A percentile compares a stretch with the other conserved stretches of the same genome.
Evolutionary conservation across 352 stramenopile species (phyloP).

Genomic region (Phytophthora litchii): DNA sequence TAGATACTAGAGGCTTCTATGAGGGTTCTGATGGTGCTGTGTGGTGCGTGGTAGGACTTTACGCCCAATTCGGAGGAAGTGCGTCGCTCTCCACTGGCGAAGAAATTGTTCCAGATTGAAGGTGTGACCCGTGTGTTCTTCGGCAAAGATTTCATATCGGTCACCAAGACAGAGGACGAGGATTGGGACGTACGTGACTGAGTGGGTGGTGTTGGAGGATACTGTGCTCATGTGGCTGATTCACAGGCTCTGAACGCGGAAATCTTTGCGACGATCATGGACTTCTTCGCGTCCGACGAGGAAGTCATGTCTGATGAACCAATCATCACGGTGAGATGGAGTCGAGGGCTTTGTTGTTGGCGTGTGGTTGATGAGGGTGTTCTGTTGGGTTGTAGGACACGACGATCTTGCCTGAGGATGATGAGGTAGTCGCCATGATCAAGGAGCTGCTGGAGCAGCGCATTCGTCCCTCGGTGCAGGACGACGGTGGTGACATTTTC

Average conservation of each 20-base stretch:
- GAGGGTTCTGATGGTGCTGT: not conserved
- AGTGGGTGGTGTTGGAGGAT: not conserved
- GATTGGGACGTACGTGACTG: conserved; percentile 90
- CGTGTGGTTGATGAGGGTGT: not conserved
- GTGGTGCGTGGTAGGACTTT: conserved; percentile 64
- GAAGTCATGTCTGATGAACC: conserved; percentile 91
- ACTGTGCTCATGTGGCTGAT: conserved; percentile 4
- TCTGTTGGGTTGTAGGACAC: conserved; percentile 59
- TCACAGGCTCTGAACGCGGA: conserved; percentile 75
- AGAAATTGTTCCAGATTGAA: conserved; percentile 96
- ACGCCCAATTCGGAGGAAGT: conserved; percentile 86
- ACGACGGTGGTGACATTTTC: conserved; percentile 99
- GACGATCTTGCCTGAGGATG: conserved; percentile 96
- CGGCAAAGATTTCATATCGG: conserved; percentile 97
- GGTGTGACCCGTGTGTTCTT: conserved; percentile 97
- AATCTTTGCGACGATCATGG: conserved; percentile 98
- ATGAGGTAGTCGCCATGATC: conserved; percentile 99
- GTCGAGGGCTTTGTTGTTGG: not conserved
- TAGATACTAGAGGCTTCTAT: not conserved
- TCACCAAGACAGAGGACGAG: conserved; percentile 96
- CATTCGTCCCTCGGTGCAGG: conserved; percentile 98
- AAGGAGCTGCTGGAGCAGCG: conserved; percentile 99
- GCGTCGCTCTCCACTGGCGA: conserved; percentile 93
- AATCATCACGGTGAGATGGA: conserved; percentile 64
- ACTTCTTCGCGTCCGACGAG: conserved; percentile 94